These are phyloP conservation scores for Penicillium polonicum DNA, from an alignment of 2,329 filamentous ascomycete genomes.

Conservation along the genomic window DNA sequence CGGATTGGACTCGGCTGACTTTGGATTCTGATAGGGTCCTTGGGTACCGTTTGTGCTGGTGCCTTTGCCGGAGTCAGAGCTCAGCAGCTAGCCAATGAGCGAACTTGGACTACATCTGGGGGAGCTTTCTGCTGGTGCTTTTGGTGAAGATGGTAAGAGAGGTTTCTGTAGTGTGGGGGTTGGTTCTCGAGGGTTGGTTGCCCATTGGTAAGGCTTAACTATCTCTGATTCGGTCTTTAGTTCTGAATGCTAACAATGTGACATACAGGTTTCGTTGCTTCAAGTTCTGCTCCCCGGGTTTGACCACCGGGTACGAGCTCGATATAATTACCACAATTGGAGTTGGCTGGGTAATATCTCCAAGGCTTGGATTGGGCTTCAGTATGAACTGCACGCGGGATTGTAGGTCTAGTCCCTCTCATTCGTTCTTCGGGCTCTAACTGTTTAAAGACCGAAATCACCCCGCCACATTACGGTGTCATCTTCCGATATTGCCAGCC, in stretches of 20 bases:
- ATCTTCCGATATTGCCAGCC: not conserved
- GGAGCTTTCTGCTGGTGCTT: not conserved
- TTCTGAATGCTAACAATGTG: not conserved
- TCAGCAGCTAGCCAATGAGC: not conserved
- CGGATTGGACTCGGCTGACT: not conserved
- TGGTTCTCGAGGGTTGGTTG: not conserved
- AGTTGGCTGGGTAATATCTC: not conserved
- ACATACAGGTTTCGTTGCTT: not conserved
- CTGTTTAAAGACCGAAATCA: not conserved
- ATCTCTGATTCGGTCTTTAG: too few relatives aligned
- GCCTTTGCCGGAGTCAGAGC: not conserved
- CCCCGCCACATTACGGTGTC: not conserved
- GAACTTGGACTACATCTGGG: not conserved
- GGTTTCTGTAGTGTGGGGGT: not conserved
- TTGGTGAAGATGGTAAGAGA: not conserved
- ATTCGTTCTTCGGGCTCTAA: not conserved
- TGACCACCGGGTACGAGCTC: not conserved
- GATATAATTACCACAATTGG: too few relatives aligned
- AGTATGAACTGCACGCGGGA: not conserved
- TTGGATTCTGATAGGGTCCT: not conserved
- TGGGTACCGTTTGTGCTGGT: not conserved
- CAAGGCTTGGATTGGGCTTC: too few relatives aligned
- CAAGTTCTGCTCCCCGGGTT: not conserved
- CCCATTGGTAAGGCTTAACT: not conserved
- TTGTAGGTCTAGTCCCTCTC: not conserved